These are phyloP conservation scores for Colletotrichum nymphaeae DNA, from an alignment of 2,329 filamentous ascomycete genomes.

Conservation along the genomic window DNA sequence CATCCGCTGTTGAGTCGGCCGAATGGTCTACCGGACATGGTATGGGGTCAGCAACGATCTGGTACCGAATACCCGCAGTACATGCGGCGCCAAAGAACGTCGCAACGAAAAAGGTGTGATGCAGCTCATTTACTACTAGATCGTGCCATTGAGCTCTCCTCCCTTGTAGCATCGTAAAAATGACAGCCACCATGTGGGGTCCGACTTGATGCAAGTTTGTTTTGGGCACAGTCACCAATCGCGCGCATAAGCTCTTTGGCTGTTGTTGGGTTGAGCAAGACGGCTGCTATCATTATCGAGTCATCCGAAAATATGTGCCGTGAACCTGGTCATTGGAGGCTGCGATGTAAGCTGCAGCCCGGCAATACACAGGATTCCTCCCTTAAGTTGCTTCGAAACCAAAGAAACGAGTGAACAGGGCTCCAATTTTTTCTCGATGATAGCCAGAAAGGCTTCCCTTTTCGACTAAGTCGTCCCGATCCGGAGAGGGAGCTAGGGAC, in stretches of 20 bases:
- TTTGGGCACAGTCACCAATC: neutral
- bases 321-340: neutral
- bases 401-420: neutral
- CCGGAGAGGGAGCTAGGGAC: neutral
- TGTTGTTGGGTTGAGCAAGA: neutral
- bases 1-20: neutral
- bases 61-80: neutral
- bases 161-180: neutral
- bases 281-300: neutral
- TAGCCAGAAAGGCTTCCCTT: neutral
- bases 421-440: neutral
- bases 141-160: neutral
- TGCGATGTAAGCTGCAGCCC: neutral
- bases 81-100: neutral
- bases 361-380: neutral
- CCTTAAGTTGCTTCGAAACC: neutral
- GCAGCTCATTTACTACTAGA: neutral
- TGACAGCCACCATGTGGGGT: neutral
- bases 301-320: neutral
- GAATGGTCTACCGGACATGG: neutral
- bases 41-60: neutral
- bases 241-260: neutral
- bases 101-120: neutral
- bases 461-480: neutral
- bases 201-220: neutral